Evolutionary conservation across 129 eudicot species (phyloP), one percentile per base, ranked within the genome.

Genomic region (Artemisia tridentata): DNA sequence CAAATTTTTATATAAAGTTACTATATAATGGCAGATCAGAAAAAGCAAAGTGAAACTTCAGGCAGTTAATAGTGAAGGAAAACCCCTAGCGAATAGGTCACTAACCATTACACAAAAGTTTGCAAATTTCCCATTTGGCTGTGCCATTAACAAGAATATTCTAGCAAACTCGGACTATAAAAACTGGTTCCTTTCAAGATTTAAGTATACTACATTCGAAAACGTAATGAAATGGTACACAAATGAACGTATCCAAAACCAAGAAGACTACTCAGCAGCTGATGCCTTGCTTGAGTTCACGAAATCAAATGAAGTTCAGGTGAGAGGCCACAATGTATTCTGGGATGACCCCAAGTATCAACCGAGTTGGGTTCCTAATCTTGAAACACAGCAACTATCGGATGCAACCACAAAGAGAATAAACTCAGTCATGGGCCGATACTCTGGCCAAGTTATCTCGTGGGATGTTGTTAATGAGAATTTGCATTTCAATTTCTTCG

Each of bases 381-480:
- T 85, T 41, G 51, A 34, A 4, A 50, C 85, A 1, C 2, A 15
- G 14, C 73, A 77, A 7, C 74, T 88, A 3, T 10, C 9, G 1
- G 62, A 20, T 3, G 91, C 89, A 0, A 69, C 71, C 8, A 21
- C 46, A 7, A 69, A 57, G 46, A 79, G 96, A 31, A 70, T 86
- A 10, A 50, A 72, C 15, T 86, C 91, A 0, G 69, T 84, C 14
- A 62, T 84, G 66, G 38, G 73, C 3, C 65, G 83, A 57, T 92
- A 92, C 67, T 14, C 61, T 1, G 86, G 96, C 7, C 77, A 70
- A 48, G 31, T 86, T 0, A 79, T 88, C 41, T 56, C 83, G 4
- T 88, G 96, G 96, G 98, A 92, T 56, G 98, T 92, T 10, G 74
- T 82, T 38, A 92, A 92, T 54, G 98, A 92, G 75, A 86, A 86